phyloP scores from a whole-genome alignment of 495 filamentous ascomycete species.

The Platismatia glauca region DNA sequence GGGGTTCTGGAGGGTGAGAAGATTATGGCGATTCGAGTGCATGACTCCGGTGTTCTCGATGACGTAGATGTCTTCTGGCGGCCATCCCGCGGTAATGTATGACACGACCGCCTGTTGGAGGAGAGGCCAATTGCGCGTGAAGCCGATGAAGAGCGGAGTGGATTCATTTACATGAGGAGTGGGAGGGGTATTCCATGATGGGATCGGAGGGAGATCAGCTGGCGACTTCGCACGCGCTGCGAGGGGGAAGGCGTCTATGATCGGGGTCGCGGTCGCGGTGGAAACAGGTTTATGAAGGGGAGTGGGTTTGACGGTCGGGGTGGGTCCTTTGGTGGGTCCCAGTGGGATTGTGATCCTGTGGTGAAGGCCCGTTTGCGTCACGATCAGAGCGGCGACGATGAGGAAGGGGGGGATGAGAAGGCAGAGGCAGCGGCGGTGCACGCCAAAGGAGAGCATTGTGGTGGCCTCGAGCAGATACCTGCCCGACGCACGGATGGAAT shows the following conservation, averaged over 20 bases:
- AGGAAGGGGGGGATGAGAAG: slow-evolving; percentile 12
- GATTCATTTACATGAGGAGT: slow-evolving; percentile 14
- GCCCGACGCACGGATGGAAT: neutral
- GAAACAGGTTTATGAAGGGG: slow-evolving; percentile 13
- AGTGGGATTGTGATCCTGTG: neutral
- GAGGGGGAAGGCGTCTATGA: slow-evolving; percentile 20
- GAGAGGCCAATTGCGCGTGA: slow-evolving; percentile 51
- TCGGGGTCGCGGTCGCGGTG: slow-evolving; percentile 8
- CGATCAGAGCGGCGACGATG: slow-evolving; percentile 4
- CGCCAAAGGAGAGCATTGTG: neutral
- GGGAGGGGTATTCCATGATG: slow-evolving; percentile 22
- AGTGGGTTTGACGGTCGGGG: slow-evolving; percentile 2
- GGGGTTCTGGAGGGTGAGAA: slow-evolving; percentile 49
- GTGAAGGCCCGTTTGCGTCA: slow-evolving; percentile 4
- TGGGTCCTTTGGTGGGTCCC: neutral
- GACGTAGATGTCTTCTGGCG: slow-evolving; percentile 49
- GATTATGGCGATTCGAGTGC: slow-evolving; percentile 42
- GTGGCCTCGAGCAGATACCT: neutral
- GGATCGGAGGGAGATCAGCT: slow-evolving; percentile 19
- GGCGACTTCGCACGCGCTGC: slow-evolving; percentile 18
- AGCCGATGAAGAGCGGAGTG: slow-evolving; percentile 51
- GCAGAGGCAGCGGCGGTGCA: slow-evolving; percentile 7
- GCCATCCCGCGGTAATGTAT: slow-evolving; percentile 56
- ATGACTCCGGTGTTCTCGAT: slow-evolving; percentile 58
- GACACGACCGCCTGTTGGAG: slow-evolving; percentile 50